These are phyloP conservation scores for Somion occarium DNA, from an alignment of 1,284 basidiomycete species.

Conservation along the genomic window DNA sequence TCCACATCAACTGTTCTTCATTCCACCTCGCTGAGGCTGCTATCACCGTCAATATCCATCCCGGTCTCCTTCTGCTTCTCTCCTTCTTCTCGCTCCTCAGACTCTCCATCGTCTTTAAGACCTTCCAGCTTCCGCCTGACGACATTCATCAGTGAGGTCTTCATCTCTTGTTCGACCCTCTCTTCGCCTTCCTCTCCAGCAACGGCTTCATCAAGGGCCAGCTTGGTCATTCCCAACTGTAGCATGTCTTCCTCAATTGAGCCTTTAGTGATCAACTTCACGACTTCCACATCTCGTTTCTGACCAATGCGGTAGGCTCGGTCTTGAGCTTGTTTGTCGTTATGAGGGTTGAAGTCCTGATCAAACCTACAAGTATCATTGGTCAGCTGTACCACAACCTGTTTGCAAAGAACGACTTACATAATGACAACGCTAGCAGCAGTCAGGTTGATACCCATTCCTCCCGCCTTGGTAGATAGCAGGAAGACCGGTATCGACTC, in stretches of 20 bases:
- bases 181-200: conserved; percentile 66
- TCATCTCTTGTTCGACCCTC: conserved; percentile 75
- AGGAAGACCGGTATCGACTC: conserved; percentile 89
- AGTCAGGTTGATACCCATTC: conserved; percentile 89
- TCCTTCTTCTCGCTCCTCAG: conserved; percentile 3
- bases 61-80: conserved; percentile 7
- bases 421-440: conserved; percentile 93
- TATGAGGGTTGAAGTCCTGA: conserved; percentile 94
- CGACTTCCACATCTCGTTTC: conserved; percentile 85
- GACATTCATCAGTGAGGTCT: conserved; percentile 75
- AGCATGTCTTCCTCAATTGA: conserved; percentile 98
- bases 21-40: background rate
- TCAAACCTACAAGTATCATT: conserved; percentile 63
- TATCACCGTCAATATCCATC: conserved; percentile 11
- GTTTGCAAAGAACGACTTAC: conserved; percentile 33
- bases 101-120: conserved; percentile 29
- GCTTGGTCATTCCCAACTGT: conserved; percentile 84
- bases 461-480: conserved; percentile 93
- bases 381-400: background rate
- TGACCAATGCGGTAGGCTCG: conserved; percentile 98
- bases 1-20: background rate
- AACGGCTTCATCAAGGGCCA: conserved; percentile 89
- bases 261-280: conserved; percentile 89
- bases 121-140: conserved; percentile 67
- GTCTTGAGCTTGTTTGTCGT: conserved; percentile 95